Percentiles rank a stretch among this genome's conserved stretches.
These are phyloP conservation scores for Ophiostoma australiae DNA, from an alignment of 2,329 filamentous ascomycete species.

Conservation along the genomic window DNA sequence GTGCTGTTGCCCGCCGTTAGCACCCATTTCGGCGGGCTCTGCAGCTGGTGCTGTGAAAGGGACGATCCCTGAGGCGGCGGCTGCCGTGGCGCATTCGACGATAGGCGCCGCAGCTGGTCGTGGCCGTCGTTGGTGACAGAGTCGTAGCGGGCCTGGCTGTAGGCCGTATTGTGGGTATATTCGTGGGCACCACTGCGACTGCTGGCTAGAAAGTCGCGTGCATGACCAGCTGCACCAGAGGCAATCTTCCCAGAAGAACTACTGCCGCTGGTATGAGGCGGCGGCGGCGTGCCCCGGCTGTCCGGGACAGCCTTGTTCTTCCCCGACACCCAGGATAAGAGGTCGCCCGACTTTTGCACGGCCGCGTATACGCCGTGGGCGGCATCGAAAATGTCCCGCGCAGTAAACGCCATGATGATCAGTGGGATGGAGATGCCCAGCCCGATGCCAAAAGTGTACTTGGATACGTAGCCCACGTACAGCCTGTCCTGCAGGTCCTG, in stretches of 20 bases:
- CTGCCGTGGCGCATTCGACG: background rate
- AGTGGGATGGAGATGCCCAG: conserved; percentile 39
- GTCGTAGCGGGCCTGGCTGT: background rate
- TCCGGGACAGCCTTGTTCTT: background rate
- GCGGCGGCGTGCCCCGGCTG: background rate
- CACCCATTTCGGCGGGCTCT: background rate
- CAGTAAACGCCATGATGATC: conserved; percentile 38
- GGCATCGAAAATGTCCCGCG: conserved; percentile 34
- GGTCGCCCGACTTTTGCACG: background rate
- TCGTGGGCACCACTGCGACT: background rate
- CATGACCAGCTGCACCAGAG: background rate
- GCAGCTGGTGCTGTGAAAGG: conserved; percentile 12
- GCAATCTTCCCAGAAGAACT: background rate
- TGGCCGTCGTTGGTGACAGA: background rate
- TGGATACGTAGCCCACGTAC: conserved; percentile 31
- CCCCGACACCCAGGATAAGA: background rate
- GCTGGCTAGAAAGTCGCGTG: too few relatives aligned
- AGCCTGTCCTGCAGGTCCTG: conserved; percentile 41
- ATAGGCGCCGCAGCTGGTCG: background rate
- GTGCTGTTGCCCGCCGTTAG: conserved; percentile 8
- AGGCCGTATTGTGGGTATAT: background rate
- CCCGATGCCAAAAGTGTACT: conserved; percentile 38
- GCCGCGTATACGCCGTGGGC: conserved; percentile 19
- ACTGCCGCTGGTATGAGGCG: background rate
- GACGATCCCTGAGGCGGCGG: background rate